These are phyloP conservation scores for Casuarina equisetifolia DNA, from an alignment of 306 rosid species.

Conservation along the genomic window DNA sequence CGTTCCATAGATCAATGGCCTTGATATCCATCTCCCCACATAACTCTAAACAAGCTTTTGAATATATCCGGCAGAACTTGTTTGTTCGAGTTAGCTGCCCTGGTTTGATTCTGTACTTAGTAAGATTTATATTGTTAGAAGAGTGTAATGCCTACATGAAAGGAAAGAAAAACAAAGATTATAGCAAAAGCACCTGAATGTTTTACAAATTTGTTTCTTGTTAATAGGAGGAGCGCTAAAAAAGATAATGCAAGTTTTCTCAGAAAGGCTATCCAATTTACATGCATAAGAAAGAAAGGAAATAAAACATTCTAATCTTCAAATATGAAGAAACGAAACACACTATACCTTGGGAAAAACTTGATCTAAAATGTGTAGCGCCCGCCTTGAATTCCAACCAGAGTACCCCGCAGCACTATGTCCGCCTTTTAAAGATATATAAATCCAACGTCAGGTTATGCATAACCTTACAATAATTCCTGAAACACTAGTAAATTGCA, in stretches of 20 bases:
- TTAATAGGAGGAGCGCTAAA: constrained; percentile 65
- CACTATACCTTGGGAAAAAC: constrained; percentile 65
- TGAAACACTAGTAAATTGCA: background rate
- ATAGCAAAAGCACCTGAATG: constrained; percentile 28
- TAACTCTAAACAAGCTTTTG: constrained; percentile 72
- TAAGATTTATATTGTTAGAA: background rate
- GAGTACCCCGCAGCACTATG: constrained; percentile 62
- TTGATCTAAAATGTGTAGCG: constrained; percentile 49
- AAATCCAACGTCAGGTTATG: background rate
- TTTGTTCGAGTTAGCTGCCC: constrained; percentile 29
- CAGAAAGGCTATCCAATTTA: constrained; percentile 35
- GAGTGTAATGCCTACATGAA: background rate
- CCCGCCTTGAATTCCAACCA: constrained; percentile 82
- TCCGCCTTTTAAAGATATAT: constrained; percentile 47
- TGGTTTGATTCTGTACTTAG: constrained; percentile 7
- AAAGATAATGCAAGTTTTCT: constrained; percentile 55
- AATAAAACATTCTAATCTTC: background rate
- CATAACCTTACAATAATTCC: background rate
- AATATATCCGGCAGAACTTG: constrained; percentile 52
- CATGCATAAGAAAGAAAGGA: background rate
- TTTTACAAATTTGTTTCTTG: constrained; percentile 39
- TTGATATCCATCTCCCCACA: constrained; percentile 55
- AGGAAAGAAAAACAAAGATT: background rate
- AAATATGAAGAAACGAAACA: background rate
- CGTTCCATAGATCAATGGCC: constrained; percentile 57